Conservation (phyloP, 176 grass and related monocot genomes). For the Secale cereale region DNA sequence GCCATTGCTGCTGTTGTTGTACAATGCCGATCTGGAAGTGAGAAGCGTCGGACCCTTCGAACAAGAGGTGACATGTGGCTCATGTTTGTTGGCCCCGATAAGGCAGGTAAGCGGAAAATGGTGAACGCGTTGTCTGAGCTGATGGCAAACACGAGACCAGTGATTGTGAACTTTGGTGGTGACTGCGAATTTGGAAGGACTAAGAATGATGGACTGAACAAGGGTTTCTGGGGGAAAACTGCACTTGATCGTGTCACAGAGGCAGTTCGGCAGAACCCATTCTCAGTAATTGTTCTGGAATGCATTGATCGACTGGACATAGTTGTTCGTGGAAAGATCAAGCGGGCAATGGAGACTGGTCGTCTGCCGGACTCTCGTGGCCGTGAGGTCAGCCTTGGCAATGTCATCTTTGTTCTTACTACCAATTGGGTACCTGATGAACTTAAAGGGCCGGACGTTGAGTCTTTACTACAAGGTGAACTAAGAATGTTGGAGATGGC, state of each 20-base stretch:
- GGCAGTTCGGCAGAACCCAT: constrained; percentile 75
- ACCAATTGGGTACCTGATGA: constrained; percentile 77
- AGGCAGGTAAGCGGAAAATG: constrained; percentile 91
- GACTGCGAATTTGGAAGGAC: constrained; percentile 15
- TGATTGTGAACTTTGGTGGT: constrained; percentile 55
- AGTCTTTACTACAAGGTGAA: constrained; percentile 52
- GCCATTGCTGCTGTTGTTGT: constrained; percentile 74
- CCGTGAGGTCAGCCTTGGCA: constrained; percentile 80
- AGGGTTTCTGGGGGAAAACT: constrained; percentile 68
- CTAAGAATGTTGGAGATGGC: constrained; percentile 63
- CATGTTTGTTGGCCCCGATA: constrained; percentile 83
- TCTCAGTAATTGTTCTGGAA: constrained; percentile 82
- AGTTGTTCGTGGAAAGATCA: constrained; percentile 67
- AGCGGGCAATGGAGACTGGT: constrained; percentile 79
- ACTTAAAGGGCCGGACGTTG: constrained; percentile 36
- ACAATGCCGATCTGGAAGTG: constrained; percentile 67
- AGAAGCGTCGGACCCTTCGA: constrained; percentile 48
- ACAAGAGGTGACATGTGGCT: constrained; percentile 86
- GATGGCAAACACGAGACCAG: constrained; percentile 49
- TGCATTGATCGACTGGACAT: constrained; percentile 73
- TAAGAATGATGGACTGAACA: constrained; percentile 30
- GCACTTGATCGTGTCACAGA: constrained; percentile 66
- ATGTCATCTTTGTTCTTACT: constrained; percentile 79
- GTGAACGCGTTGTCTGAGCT: constrained; percentile 66
- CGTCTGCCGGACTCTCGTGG: constrained; percentile 79